A percentile compares a stretch with the other conserved stretches of the same genome.
Evolutionary conservation across 306 rosid genomes (phyloP).

Genomic region (Hylodesmum podocarpum): DNA sequence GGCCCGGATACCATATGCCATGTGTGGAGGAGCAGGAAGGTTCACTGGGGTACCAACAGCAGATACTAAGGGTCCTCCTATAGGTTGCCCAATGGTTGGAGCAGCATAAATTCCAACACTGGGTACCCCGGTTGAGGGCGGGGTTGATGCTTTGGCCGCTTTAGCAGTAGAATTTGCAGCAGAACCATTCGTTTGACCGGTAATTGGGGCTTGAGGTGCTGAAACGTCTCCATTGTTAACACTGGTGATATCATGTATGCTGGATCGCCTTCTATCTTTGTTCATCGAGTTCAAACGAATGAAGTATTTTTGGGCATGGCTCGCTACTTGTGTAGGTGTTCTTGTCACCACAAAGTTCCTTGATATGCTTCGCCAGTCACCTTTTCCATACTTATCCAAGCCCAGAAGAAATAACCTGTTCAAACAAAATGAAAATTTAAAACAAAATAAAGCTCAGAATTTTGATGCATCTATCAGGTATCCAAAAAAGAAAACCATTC

Average conservation of each 20-base stretch:
- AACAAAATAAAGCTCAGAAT: background rate
- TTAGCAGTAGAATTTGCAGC: constrained; percentile 51
- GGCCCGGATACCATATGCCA: constrained; percentile 81
- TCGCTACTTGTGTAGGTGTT: constrained; percentile 98
- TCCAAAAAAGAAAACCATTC: background rate
- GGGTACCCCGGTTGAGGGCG: constrained; percentile 53
- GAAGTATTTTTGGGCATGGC: constrained; percentile 96
- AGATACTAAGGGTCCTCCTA: constrained; percentile 86
- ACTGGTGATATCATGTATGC: constrained; percentile 94
- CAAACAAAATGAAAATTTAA: background rate
- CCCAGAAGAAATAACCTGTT: constrained; percentile 93
- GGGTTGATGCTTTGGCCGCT: constrained; percentile 53
- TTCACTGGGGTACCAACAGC: constrained; percentile 92
- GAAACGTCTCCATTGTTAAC: constrained; percentile 74
- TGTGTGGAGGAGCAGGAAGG: constrained; percentile 60
- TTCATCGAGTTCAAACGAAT: constrained; percentile 95
- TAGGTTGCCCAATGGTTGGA: constrained; percentile 84
- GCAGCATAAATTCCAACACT: constrained; percentile 68
- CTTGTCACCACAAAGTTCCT: constrained; percentile 93
- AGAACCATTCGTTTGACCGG: constrained; percentile 78
- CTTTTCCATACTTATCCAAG: constrained; percentile 93
- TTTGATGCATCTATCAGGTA: background rate
- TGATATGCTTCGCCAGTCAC: constrained; percentile 98
- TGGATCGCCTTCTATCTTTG: constrained; percentile 94
- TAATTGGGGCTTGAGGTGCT: constrained; percentile 76